Percentiles rank a stretch among this genome's conserved stretches.
These are phyloP conservation scores for Ceratocystis papillata DNA, from an alignment of 2,329 filamentous ascomycete genomes.

Conservation along the genomic window DNA sequence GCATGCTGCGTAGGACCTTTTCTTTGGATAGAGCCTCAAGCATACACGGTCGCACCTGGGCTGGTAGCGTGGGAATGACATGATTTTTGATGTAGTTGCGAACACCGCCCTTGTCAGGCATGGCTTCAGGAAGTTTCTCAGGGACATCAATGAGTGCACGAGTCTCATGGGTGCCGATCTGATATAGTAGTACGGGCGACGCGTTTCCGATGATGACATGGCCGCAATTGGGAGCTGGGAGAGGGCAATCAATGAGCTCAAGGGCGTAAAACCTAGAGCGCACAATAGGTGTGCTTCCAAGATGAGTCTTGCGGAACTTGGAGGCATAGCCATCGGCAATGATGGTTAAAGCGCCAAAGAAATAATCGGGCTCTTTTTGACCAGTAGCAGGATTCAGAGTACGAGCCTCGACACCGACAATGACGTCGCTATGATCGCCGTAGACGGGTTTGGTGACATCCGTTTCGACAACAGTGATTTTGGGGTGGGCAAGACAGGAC, in stretches of 20 bases:
- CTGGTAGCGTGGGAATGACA: constrained; percentile 67
- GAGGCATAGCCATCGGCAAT: constrained; percentile 87
- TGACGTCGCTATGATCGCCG: constrained; percentile 55
- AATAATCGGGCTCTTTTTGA: constrained; percentile 56
- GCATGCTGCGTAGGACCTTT: constrained; percentile 73
- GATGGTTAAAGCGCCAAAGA: constrained; percentile 80
- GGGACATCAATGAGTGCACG: constrained; percentile 83
- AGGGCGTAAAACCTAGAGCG: constrained; percentile 88
- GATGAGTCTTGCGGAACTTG: constrained; percentile 75
- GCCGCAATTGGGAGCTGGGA: constrained; percentile 65
- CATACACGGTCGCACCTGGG: constrained; percentile 61
- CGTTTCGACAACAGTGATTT: constrained; percentile 85
- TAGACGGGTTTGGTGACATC: constrained; percentile 68
- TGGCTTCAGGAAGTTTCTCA: constrained; percentile 61
- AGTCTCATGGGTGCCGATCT: constrained; percentile 92
- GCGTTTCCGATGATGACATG: constrained; percentile 77
- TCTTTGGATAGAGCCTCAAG: constrained; percentile 64
- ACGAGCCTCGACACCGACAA: constrained; percentile 70
- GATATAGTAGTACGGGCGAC: constrained; percentile 77
- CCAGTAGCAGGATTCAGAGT: constrained; percentile 50
- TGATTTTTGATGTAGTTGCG: constrained; percentile 71
- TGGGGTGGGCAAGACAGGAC: constrained; percentile 62
- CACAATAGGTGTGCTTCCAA: constrained; percentile 54
- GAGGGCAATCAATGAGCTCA: constrained; percentile 75
- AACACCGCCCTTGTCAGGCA: constrained; percentile 65